Percentiles rank a stretch among this genome's conserved stretches.
These are phyloP conservation scores for Trebouxiophyceae sp. DNA, from an alignment of 163 green algal genomes.

Conservation along the genomic window DNA sequence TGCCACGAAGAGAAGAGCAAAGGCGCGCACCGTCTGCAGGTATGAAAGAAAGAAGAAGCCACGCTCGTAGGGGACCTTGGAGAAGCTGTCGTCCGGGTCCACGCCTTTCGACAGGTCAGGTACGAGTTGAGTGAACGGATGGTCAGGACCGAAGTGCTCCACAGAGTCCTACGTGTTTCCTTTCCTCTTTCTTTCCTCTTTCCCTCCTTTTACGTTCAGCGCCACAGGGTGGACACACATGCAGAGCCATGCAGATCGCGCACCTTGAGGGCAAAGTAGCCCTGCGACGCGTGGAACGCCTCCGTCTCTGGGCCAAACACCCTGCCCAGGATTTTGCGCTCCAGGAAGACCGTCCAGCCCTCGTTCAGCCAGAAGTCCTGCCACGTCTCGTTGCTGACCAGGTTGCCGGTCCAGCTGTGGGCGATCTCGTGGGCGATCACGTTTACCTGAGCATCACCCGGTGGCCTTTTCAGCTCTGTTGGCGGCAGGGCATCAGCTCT, in stretches of 20 bases:
- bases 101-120: slow-evolving; percentile 42
- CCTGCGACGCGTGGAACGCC: slow-evolving; percentile 50
- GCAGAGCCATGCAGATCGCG: too few relatives aligned
- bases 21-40: slow-evolving; percentile 39
- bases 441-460: too few relatives aligned
- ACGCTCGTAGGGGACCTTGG: slow-evolving; percentile 58
- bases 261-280: slow-evolving; percentile 37
- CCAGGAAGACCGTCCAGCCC: slow-evolving; percentile 77
- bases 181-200: too few relatives aligned
- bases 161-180: neutral
- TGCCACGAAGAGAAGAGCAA: neutral
- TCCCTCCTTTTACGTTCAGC: too few relatives aligned
- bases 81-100: slow-evolving; percentile 89
- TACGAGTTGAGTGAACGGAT: slow-evolving; percentile 27
- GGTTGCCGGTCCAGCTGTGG: slow-evolving; percentile 73
- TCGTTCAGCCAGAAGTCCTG: slow-evolving; percentile 83
- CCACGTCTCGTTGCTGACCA: slow-evolving; percentile 83
- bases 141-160: slow-evolving; percentile 5
- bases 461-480: too few relatives aligned
- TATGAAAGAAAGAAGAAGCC: slow-evolving; percentile 75
- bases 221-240: too few relatives aligned
- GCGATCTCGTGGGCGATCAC: slow-evolving; percentile 87
- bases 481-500: too few relatives aligned
- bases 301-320: slow-evolving; percentile 42
- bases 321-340: slow-evolving; percentile 80